Conservation (phyloP, 2,329 filamentous ascomycete genomes). For the Mariannaea elegans region DNA sequence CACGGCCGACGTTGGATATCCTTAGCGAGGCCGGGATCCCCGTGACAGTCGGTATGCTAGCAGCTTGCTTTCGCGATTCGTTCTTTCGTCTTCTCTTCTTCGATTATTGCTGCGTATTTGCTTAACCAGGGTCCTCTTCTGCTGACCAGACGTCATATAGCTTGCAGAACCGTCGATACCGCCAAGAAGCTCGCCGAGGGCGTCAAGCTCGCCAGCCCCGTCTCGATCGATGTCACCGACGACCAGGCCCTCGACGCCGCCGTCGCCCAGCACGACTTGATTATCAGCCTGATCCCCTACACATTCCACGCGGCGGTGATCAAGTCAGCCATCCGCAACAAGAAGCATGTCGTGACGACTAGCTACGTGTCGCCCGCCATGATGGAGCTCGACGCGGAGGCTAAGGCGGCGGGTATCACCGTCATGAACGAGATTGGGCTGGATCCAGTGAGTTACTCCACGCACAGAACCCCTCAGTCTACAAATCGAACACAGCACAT, state of each 20-base stretch:
- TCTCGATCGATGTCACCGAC: slow-evolving; percentile 86
- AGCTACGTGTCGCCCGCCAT: slow-evolving; percentile 93
- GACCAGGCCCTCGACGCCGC: slow-evolving; percentile 80
- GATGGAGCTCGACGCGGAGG: slow-evolving; percentile 83
- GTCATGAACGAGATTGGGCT: slow-evolving; percentile 97
- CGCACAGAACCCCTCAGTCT: too few species aligned
- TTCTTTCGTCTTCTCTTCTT: neutral
- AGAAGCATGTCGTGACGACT: slow-evolving; percentile 97
- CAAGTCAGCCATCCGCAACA: slow-evolving; percentile 89
- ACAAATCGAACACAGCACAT: too few species aligned
- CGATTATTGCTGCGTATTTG: neutral
- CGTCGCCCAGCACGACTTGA: slow-evolving; percentile 81
- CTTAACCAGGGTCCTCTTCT: neutral
- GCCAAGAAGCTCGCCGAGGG: slow-evolving; percentile 79
- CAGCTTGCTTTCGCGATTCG: neutral
- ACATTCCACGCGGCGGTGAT: slow-evolving; percentile 89
- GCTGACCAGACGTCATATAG: too few species aligned
- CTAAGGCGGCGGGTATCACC: slow-evolving; percentile 91
- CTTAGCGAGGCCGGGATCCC: slow-evolving; percentile 65
- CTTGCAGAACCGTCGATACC: slow-evolving; percentile 81
- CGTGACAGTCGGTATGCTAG: slow-evolving; percentile 68
- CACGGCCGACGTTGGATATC: slow-evolving; percentile 72
- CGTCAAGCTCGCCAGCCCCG: slow-evolving; percentile 76
- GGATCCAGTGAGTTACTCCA: slow-evolving; percentile 34
- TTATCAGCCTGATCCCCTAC: slow-evolving; percentile 89